Evolutionary conservation across 805 yeast species (phyloP).

Genomic region (Saccharomycopsis oosterbeekiorum): DNA sequence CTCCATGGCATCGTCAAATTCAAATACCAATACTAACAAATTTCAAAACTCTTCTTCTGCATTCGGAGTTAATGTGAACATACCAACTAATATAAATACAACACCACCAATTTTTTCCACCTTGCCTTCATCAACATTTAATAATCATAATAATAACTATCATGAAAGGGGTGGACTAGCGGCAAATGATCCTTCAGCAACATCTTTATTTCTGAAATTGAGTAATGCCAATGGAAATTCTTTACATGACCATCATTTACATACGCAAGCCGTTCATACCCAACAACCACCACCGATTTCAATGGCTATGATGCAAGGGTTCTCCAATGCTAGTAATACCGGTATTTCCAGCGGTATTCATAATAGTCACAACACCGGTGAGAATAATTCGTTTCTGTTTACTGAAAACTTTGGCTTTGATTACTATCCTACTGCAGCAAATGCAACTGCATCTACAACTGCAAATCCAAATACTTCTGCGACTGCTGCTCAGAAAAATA

Average conservation of each 20-base stretch:
- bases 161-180: not conserved
- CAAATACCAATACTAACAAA: not conserved
- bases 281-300: not conserved
- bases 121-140: not conserved
- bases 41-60: not conserved
- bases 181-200: not conserved
- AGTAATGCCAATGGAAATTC: not conserved
- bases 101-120: not conserved
- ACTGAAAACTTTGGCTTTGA: not conserved
- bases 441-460: too few species aligned
- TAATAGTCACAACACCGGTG: not conserved
- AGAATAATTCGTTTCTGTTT: not conserved
- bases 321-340: not conserved
- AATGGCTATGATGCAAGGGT: not conserved
- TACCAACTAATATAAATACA: not conserved
- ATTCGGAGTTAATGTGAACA: not conserved
- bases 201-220: not conserved
- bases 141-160: not conserved
- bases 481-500: not conserved
- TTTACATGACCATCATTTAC: not conserved
- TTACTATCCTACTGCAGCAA: not conserved
- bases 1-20: not conserved
- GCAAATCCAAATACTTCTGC: not conserved
- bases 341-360: not conserved
- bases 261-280: not conserved